A percentile compares a stretch with the other conserved stretches of the same genome.
These are phyloP conservation scores for Blastobotrys arbuscula DNA, from an alignment of 1,139 yeast genomes.

Conservation along the genomic window DNA sequence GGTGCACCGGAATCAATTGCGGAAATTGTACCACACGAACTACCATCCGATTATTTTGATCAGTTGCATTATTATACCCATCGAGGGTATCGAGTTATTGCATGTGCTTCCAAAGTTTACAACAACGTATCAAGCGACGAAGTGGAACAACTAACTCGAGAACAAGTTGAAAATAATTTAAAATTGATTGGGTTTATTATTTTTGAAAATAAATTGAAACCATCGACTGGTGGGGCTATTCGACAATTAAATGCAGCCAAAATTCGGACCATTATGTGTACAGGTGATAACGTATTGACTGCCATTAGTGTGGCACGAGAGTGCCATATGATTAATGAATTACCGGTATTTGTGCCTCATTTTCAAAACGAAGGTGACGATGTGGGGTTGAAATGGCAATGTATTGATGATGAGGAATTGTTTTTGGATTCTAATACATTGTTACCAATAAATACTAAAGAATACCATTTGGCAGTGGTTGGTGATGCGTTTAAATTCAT, in stretches of 20 bases:
- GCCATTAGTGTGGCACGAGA: conserved; percentile 92
- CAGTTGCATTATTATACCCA: conserved; percentile 80
- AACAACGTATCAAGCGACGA: conserved; percentile 36
- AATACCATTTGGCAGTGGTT: conserved; percentile 74
- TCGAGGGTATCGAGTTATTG: conserved; percentile 90
- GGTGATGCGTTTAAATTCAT: conserved; percentile 86
- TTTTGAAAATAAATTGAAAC: conserved; percentile 84
- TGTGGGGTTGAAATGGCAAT: conserved; percentile 34
- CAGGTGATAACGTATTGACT: conserved; percentile 92
- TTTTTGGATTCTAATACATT: conserved; percentile 59
- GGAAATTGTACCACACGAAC: conserved; percentile 62
- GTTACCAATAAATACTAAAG: conserved; percentile 40
- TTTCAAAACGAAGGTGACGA: conserved; percentile 35
- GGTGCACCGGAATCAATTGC: conserved; percentile 98
- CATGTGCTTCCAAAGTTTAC: conserved; percentile 69
- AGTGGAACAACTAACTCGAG: conserved; percentile 41
- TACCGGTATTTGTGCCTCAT: conserved; percentile 63
- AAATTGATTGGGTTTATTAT: conserved; percentile 81
- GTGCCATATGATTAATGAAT: conserved; percentile 54
- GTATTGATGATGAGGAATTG: conserved; percentile 34
- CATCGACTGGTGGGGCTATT: conserved; percentile 59
- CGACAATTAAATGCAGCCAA: conserved; percentile 55
- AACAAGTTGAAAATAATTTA: conserved; percentile 60
- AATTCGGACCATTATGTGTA: conserved; percentile 88
- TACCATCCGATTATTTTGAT: conserved; percentile 73